Conservation (phyloP, 768 basidiomycete species). For the Baorangia bicolor region DNA sequence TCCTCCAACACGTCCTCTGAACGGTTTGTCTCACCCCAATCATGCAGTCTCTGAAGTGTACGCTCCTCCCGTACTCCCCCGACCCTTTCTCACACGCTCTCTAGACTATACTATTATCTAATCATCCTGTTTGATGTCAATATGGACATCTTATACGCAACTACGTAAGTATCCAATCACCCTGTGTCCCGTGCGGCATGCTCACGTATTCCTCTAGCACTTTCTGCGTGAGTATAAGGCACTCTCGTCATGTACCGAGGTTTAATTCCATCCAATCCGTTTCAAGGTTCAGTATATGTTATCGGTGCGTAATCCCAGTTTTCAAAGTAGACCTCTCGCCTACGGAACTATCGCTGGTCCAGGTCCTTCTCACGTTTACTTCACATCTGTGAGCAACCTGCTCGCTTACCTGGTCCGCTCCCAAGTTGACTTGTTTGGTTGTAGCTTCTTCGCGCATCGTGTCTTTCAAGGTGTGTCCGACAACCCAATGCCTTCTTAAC, state of each 20-base stretch:
- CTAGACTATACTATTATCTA: constrained; percentile 31
- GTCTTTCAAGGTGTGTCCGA: constrained; percentile 23
- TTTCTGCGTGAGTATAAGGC: constrained; percentile 30
- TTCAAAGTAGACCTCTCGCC: neutral
- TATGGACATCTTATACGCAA: constrained; percentile 25
- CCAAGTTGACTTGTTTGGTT: neutral
- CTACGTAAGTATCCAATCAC: constrained; percentile 18
- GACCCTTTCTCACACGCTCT: constrained; percentile 7
- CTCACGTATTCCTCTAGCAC: constrained; percentile 17
- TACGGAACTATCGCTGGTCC: neutral
- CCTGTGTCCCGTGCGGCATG: no score
- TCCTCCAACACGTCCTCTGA: neutral
- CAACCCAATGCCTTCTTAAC: neutral
- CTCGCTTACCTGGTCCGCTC: neutral
- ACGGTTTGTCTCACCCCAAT: constrained; percentile 2
- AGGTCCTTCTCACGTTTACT: constrained; percentile 28
- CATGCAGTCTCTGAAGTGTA: constrained; percentile 30
- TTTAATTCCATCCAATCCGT: neutral
- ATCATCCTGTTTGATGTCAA: constrained; percentile 25
- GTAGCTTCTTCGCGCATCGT: constrained; percentile 27
- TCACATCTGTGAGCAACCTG: constrained; percentile 24
- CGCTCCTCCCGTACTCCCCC: neutral
- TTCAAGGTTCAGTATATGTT: constrained; percentile 26
- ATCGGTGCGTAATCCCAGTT: constrained; percentile 15
- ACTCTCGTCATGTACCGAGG: neutral